Evolutionary conservation across 371 early-diverging fungal genomes (phyloP).

Genomic region (Nematocida sp.): DNA sequence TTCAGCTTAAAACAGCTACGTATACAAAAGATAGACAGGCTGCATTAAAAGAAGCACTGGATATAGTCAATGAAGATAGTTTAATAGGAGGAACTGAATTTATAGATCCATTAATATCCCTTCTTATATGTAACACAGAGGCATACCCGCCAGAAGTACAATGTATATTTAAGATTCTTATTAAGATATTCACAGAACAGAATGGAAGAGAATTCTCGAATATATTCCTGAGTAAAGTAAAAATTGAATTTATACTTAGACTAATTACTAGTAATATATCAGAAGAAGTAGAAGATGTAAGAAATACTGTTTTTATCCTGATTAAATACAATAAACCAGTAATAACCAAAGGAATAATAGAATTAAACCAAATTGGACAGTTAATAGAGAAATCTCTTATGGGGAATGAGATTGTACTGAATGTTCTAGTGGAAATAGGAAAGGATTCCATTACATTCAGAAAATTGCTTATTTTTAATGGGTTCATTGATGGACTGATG

Average conservation of each 20-base stretch:
- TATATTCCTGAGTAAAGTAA: conserved; percentile 27
- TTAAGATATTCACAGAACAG: conserved; percentile 19
- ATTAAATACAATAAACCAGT: not conserved
- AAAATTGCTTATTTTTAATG: conserved; percentile 48
- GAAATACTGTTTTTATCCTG: conserved; percentile 1
- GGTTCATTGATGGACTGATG: conserved; percentile 37
- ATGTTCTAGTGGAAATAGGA: not conserved
- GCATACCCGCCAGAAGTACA: not conserved
- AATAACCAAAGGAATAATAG: not conserved
- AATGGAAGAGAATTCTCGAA: conserved; percentile 53
- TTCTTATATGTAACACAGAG: not conserved
- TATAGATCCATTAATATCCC: conserved; percentile 6
- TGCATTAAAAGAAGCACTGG: conserved; percentile 40
- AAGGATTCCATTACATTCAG: conserved; percentile 10
- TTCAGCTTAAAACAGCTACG: conserved; percentile 42
- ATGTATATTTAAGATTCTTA: conserved; percentile 10
- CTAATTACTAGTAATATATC: not conserved
- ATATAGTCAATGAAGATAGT: conserved; percentile 31
- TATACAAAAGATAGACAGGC: conserved; percentile 39
- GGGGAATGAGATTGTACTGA: conserved; percentile 27
- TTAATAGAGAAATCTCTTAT: conserved; percentile 16
- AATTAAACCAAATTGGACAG: not conserved
- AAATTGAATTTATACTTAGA: not conserved
- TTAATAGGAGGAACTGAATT: conserved; percentile 51
- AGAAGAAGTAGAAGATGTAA: not conserved